Percentiles rank a stretch among this genome's conserved stretches.
Evolutionary conservation across 2,329 filamentous ascomycete species (phyloP).

Genomic region (Domatiomyces globalis): DNA sequence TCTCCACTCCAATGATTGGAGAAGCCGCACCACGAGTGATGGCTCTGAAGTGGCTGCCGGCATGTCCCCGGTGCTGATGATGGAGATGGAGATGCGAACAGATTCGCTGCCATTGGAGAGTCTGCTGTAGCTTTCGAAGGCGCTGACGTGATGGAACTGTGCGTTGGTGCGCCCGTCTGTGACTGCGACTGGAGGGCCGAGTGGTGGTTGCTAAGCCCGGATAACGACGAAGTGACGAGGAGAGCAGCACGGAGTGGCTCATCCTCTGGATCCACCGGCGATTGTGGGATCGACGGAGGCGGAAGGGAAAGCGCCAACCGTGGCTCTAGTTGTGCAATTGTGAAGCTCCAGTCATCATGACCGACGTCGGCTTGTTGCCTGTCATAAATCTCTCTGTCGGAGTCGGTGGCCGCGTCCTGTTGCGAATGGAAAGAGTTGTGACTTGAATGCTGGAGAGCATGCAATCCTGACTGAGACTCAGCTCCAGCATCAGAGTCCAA

Average conservation of each 20-base stretch:
- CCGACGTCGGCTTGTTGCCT: slow-evolving; percentile 14
- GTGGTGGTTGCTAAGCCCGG: background rate
- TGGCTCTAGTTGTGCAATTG: background rate
- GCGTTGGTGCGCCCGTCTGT: background rate
- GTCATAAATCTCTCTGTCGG: slow-evolving; percentile 12
- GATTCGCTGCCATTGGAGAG: background rate
- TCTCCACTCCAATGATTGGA: background rate
- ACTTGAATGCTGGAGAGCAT: background rate
- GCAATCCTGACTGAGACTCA: background rate
- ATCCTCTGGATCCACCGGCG: background rate
- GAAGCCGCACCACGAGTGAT: background rate
- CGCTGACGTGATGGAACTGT: background rate
- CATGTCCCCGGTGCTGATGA: background rate
- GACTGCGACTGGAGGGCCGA: background rate
- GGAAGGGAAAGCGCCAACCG: background rate
- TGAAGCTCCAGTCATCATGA: background rate
- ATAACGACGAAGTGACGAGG: background rate
- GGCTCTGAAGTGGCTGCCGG: background rate
- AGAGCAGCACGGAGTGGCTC: background rate
- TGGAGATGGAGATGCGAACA: background rate
- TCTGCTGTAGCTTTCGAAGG: background rate
- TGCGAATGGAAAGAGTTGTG: background rate
- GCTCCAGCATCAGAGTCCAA: background rate
- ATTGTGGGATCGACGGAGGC: background rate
- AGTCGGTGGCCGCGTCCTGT: slow-evolving; percentile 6